Evolutionary conservation across 2,329 filamentous ascomycete genomes (phyloP), one percentile per base, ranked within the genome.

Genomic region (Ascocoryne sarcoides): DNA sequence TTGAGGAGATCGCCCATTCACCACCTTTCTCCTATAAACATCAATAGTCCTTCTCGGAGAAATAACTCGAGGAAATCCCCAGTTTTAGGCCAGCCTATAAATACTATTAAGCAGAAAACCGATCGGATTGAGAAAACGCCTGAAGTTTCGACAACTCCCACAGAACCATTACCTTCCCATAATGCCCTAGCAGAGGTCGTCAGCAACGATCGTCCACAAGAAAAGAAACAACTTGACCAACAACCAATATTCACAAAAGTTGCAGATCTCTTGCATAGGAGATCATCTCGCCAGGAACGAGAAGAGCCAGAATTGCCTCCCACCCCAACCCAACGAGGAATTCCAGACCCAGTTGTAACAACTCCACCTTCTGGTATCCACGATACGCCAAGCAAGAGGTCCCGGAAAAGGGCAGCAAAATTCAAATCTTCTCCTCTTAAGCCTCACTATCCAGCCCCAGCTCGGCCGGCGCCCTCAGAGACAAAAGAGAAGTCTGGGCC

Each of bases 321-420:
- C 0, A 74, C 74, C 0, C 70, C 71, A 1, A 65, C 66, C 20
- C 65, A 70, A 35, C 63, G 62, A 28, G 67, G 66, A 3, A 59
- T 69, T 10, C 61, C 63, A 2, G 75, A 79, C 43, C 67, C 70
- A 9, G 63, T 73, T 1, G 65, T 75, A 19, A 71, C 68, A 32
- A 72, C 71, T 3, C 73, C 73, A 5, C 73, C 75, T 1, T 57
- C 63, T 15, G 77, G 76, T 1, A 80, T 81, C 19, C 76, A 79
- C 44, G 69, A 70, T 37, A 76, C 73, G 10, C 74, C 76, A 0
- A 73, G 71, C 16, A 72, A 67, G 43, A 62, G 64, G 21, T 62
- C 64, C 2, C 66, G 65, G 50, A 63, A 48, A 39, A 39, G 53
- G 14, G 45, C 38, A 19, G 45, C 46, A 19, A 58, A 48, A 33